Base-by-base conservation (phyloP, 1,284 basidiomycete species). In the Cryptococcus amylolentus region DNA sequence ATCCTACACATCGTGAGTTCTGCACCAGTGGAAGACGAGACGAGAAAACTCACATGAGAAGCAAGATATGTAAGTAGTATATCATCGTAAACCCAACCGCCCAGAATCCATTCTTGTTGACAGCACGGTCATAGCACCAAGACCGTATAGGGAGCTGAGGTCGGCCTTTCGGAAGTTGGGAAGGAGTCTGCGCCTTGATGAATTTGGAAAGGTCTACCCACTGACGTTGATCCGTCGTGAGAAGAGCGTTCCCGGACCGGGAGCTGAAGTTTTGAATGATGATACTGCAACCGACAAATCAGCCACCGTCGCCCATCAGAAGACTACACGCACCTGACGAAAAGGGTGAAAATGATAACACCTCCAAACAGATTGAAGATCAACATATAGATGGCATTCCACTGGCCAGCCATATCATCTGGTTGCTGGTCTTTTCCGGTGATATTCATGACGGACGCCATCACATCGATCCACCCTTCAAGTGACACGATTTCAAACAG, bases 401-500 rank as follows among this genome's bases (percentile, higher is more conserved):
- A 84, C 66, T 90, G 87, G 1, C 86, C 82, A 2, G 81, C 83
- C 63, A 93, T 88, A 41, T 79, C 82, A 60, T 83, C 76, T 1
- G 90, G 89, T 70, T 96, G 91, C 51, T 78, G 72, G 37, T 84
- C 84, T 20, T 63, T 67, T 1, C 88, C 90, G 0, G 84, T 86
- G 57, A 97, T 89, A 63, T 86, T 86, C 78, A 91, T 91, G 1
- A 88, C 88, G 12, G 87, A 82, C 23, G 79, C 78, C 88, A 97
- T 89, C 52, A 95, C 94, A 71, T 95, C 89, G 39, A 89, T 85
- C 95, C 95, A 98, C 3, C 95, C 95, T 76, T 97, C 90, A 47
- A 97, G 80, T 0, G 92, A 96, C 40, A 98, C 91, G 68, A 96
- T 95, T 78, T 98, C 95, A 69, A 98, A 98, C 3, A 98, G 81